Conservation (phyloP, 2,329 filamentous ascomycete species). For the Aspergillus carbonarius region DNA sequence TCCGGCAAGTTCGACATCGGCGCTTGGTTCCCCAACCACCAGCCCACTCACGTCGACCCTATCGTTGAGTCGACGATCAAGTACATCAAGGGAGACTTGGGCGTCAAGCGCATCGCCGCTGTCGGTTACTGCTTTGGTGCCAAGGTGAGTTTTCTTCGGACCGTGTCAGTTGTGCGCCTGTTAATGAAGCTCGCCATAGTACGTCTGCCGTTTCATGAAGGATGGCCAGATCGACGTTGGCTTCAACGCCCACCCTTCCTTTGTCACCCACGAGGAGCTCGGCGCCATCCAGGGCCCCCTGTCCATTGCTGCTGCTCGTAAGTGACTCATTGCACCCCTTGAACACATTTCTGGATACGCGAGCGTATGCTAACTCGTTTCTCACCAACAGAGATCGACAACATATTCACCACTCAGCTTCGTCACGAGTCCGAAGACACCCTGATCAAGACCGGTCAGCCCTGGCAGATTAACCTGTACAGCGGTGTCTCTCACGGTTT, state of each 20-base stretch:
- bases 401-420: conserved; percentile 63
- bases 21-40: conserved; percentile 50
- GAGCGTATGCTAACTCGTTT: conserved; percentile 7
- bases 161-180: not conserved
- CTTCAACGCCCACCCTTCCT: conserved; percentile 74
- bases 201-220: conserved; percentile 66
- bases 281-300: conserved; percentile 65
- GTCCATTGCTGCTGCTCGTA: conserved; percentile 61
- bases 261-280: conserved; percentile 68
- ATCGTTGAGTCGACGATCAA: conserved; percentile 53
- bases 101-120: conserved; percentile 60
- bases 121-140: conserved; percentile 76
- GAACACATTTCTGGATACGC: not conserved
- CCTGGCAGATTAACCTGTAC: conserved; percentile 77
- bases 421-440: conserved; percentile 66
- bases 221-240: conserved; percentile 66
- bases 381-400: conserved; percentile 55
- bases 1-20: conserved; percentile 51
- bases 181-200: conserved; percentile 45
- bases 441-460: conserved; percentile 55
- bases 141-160: conserved; percentile 51
- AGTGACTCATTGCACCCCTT: conserved; percentile 15
- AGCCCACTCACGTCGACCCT: conserved; percentile 55
- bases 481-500: conserved; percentile 73
- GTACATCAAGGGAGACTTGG: conserved; percentile 57